Percentiles rank a stretch among this genome's conserved stretches.
Conservation (phyloP, 768 basidiomycete species). For the Lentinula sp. region DNA sequence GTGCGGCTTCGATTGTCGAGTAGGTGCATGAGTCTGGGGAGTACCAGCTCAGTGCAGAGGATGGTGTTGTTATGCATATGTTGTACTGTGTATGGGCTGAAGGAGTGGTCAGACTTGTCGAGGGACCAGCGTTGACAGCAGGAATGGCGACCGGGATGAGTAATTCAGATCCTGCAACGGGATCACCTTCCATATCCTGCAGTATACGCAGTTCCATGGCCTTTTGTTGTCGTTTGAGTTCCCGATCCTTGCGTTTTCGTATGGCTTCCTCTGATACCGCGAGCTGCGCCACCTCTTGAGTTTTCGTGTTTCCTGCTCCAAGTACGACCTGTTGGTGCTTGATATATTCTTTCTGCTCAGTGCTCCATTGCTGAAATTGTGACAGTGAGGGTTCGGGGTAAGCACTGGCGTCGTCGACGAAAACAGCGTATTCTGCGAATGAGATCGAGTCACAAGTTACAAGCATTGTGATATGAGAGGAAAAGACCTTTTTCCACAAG, state of each 20-base stretch:
- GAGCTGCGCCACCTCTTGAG: constrained; percentile 27
- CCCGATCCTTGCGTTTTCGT: constrained; percentile 68
- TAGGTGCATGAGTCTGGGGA: constrained; percentile 35
- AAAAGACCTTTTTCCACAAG: constrained; percentile 72
- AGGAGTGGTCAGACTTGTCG: not conserved
- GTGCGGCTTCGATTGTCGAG: constrained; percentile 53
- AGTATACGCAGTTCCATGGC: constrained; percentile 14
- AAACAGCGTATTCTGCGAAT: constrained; percentile 59
- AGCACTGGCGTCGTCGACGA: constrained; percentile 67
- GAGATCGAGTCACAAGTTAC: constrained; percentile 2
- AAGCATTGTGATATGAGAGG: not conserved
- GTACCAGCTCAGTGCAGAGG: constrained; percentile 69
- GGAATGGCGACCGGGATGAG: not conserved
- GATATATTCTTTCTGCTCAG: constrained; percentile 38
- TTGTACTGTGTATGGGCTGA: constrained; percentile 31
- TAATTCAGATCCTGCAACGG: not conserved
- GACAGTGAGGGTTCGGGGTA: constrained; percentile 42
- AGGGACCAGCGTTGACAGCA: not conserved
- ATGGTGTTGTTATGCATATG: constrained; percentile 62
- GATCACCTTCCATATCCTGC: not conserved
- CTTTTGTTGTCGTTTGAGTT: constrained; percentile 29
- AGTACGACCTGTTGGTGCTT: constrained; percentile 42
- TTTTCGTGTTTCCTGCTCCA: constrained; percentile 45
- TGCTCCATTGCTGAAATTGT: constrained; percentile 50
- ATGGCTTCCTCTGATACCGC: constrained; percentile 59